These are phyloP conservation scores for Excoecaria cochinchinensis DNA, from an alignment of 345 rosid species.

Conservation along the genomic window DNA sequence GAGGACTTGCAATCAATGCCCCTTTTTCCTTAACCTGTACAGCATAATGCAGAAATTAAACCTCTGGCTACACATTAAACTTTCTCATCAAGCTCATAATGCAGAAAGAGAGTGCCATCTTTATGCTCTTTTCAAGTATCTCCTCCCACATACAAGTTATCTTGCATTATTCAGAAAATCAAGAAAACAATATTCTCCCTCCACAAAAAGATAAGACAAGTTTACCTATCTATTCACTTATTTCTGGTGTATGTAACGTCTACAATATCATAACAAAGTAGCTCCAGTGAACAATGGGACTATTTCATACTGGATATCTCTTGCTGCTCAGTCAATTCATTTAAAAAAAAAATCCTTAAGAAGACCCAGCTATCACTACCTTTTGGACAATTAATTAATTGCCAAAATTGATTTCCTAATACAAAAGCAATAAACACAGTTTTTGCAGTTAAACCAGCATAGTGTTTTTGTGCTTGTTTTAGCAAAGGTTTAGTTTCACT, in stretches of 20 bases:
- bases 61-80: not conserved
- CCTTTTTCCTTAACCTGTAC: slow-evolving; percentile 19
- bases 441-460: not conserved
- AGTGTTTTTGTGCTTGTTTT: not conserved
- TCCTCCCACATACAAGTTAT: not conserved
- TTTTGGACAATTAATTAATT: not conserved
- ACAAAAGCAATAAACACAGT: not conserved
- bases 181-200: not conserved
- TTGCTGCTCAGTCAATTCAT: not conserved
- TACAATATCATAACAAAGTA: not conserved
- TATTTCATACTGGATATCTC: not conserved
- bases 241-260: not conserved
- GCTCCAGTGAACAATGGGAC: not conserved
- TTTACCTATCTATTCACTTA: not conserved
- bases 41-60: not conserved
- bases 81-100: not conserved
- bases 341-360: not conserved
- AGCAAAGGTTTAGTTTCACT: not conserved
- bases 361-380: not conserved
- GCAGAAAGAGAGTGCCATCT: not conserved
- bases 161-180: slow-evolving; percentile 2
- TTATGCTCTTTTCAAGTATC: not conserved
- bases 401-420: not conserved
- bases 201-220: not conserved
- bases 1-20: slow-evolving; percentile 4